Base-by-base conservation (phyloP, 495 filamentous ascomycete genomes). In the Trichoderma reesei region DNA sequence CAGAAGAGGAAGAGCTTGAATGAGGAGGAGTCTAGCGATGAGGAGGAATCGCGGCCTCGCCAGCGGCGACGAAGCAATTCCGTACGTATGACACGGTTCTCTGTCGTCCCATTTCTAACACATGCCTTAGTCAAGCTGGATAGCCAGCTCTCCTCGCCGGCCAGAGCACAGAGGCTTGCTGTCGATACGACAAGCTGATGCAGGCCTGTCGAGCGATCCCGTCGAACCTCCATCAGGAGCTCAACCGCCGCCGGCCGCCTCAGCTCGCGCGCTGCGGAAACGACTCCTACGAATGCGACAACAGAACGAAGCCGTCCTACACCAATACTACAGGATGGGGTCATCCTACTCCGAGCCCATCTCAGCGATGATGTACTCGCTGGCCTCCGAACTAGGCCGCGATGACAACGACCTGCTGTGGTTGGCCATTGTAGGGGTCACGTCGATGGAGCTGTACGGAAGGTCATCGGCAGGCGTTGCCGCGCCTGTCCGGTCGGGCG, bases 381-480 rank as follows among this genome's bases (percentile, higher is more conserved):
- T 98, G 5, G 94, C 92, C 18, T 96, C 92, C 2, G 94, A 97
- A 68, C 84, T 98, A 11, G 95, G 93, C 64, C 88, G 91, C 46
- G 94, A 98, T 78, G 93, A 98, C 70, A 98, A 98, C 69, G 92
- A 98, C 68, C 78, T 97, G 37, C 85, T 98, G 37, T 98, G 94
- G 94, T 81, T 95, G 59, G 83, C 91, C 10, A 96, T 98, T 67
- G 89, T 98, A 31, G 94, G 94, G 11, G 90, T 96, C 42, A 89
- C 88, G 31, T 94, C 91, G 41, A 85, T 94, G 72, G 93, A 96
- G 71, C 84, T 97, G 0, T 96, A 92, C 65, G 93, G 93, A 14
- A 89, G 89, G 42, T 90, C 88, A 11, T 88, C 89, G 66, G 86
- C 87, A 6, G 91, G 91, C 33, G 81, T 96, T 7, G 87, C 88